phyloP scores from a whole-genome alignment of 805 yeast genomes.

The Ogataea naganishii region DNA sequence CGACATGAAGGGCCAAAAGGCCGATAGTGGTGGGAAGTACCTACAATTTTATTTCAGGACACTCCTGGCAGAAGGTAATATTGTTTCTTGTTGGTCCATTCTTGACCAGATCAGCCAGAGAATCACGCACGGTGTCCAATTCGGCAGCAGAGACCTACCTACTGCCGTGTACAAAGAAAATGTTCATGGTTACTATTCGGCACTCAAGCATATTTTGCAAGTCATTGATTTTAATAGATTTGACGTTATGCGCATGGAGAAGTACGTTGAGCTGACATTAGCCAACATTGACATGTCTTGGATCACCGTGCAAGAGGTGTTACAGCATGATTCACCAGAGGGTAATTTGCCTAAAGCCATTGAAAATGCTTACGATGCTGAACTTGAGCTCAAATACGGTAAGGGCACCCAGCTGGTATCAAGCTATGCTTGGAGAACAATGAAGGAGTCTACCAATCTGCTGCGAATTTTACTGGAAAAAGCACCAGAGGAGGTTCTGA shows the following conservation, averaged over 20 bases:
- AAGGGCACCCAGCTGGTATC: conserved; percentile 37
- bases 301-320: conserved; percentile 35
- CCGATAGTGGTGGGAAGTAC: conserved; percentile 74
- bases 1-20: conserved; percentile 48
- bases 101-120: conserved; percentile 23
- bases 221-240: conserved; percentile 9
- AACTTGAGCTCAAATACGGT: conserved; percentile 23
- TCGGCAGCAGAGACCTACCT: conserved; percentile 27
- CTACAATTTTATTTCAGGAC: conserved; percentile 40
- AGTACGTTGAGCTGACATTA: conserved; percentile 6
- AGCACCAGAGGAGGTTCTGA: conserved; percentile 17
- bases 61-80: conserved; percentile 15
- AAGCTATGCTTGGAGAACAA: conserved; percentile 75
- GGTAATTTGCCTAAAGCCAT: conserved; percentile 46
- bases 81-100: conserved; percentile 14
- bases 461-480: conserved; percentile 34
- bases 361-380: conserved; percentile 26
- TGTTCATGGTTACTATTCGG: conserved; percentile 64
- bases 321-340: conserved; percentile 66
- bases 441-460: conserved; percentile 64
- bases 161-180: conserved; percentile 39
- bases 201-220: conserved; percentile 34
- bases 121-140: conserved; percentile 24
- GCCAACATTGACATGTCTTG: conserved; percentile 23
- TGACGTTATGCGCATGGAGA: not conserved